phyloP scores from a whole-genome alignment of 495 filamentous ascomycete genomes.

The Penicillium chermesinum region DNA sequence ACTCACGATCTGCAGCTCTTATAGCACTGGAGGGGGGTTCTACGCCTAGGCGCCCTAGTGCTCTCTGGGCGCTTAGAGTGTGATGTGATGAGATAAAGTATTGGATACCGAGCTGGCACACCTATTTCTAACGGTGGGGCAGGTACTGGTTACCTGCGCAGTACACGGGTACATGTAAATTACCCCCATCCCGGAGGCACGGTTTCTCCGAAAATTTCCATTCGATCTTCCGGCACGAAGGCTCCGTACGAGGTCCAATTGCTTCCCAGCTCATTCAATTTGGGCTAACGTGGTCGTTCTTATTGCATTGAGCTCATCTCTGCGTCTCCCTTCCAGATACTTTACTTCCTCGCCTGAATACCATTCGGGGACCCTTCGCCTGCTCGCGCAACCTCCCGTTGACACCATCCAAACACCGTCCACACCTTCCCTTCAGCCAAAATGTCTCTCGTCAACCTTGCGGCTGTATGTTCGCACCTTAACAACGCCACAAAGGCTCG shows the following conservation, averaged over 20 bases:
- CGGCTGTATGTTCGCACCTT: constrained; percentile 83
- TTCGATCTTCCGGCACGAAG: constrained; percentile 2
- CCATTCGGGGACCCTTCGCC: background rate
- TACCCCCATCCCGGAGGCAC: constrained; percentile 12
- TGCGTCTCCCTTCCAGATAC: background rate
- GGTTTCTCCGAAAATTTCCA: constrained; percentile 46
- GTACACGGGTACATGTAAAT: background rate
- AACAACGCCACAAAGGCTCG: constrained; percentile 87
- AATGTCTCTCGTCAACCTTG: constrained; percentile 84
- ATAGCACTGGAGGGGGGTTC: constrained; percentile 18
- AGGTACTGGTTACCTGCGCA: constrained; percentile 1
- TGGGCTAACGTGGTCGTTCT: background rate
- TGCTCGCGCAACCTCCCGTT: constrained; percentile 19
- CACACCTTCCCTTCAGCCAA: constrained; percentile 13
- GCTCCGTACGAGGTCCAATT: background rate
- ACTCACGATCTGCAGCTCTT: constrained; percentile 15
- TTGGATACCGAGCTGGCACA: constrained; percentile 10
- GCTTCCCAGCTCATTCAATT: background rate
- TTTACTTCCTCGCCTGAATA: background rate
- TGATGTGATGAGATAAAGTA: constrained; percentile 21
- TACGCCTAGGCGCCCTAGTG: constrained; percentile 20
- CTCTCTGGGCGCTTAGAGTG: constrained; percentile 22
- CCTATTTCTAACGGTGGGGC: background rate
- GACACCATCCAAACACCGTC: constrained; percentile 9
- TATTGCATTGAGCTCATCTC: background rate